Evolutionary conservation across 177 flowering plant species (phyloP), one percentile per base, ranked within the genome.

Genomic region (Tripterygium wilfordii): DNA sequence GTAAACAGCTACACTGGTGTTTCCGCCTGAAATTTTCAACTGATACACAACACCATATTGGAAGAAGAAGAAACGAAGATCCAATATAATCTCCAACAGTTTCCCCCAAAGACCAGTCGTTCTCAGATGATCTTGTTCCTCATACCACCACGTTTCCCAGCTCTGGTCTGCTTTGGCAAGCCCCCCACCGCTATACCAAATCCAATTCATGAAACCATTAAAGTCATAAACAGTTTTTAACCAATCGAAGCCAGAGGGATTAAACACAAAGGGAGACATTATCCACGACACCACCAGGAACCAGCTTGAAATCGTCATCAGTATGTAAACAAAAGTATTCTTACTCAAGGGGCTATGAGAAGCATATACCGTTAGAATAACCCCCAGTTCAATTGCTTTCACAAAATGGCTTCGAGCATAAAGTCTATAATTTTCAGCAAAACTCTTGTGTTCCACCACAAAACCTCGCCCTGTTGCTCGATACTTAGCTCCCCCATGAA

Each of bases 131-230:
- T 74, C 86, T 31, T 92, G 95, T 43, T 92, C 96, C 57, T 88
- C 98, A 24, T 83, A 77, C 96, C 98, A 92, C 96, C 98, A 92
- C 14, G 82, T 82, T 60, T 83, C 88, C 98, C 98, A 92, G 63
- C 98, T 86, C 64, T 78, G 74, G 0, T 92, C 96, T 13, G 94
- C 74, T 64, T 78, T 77, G 13, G 79, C 57, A 33, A 80, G 78
- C 22, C 77, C 58, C 33, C 88, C 95, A 47, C 92, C 78, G 26
- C 48, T 51, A 46, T 56, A 68, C 94, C 95, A 92, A 42, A 92
- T 54, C 98, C 98, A 92, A 45, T 66, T 79, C 58, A 88, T 74
- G 42, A 92, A 92, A 48, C 80, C 85, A 21, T 86, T 95, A 54
- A 80, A 92, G 60, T 92, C 96, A 53, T 88, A 80, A 1, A 92